A percentile compares a stretch with the other conserved stretches of the same genome.
These are phyloP conservation scores for Cadophora gregata DNA, from an alignment of 2,329 filamentous ascomycete species.

Conservation along the genomic window DNA sequence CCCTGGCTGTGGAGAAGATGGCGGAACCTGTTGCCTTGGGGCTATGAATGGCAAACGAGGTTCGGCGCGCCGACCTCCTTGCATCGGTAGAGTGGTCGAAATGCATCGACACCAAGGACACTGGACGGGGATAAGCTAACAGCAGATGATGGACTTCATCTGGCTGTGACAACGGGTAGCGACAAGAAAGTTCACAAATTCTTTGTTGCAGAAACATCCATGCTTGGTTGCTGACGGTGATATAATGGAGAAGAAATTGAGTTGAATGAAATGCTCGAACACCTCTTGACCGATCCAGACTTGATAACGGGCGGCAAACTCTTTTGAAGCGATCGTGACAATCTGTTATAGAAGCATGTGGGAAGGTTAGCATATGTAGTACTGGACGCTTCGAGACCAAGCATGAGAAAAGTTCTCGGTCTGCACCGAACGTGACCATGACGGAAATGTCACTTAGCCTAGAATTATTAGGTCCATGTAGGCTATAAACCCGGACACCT, in stretches of 20 bases:
- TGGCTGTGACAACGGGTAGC: background rate
- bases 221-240: background rate
- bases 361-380: background rate
- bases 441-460: background rate
- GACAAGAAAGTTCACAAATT: background rate
- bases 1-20: constrained; percentile 8
- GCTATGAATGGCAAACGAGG: constrained; percentile 33
- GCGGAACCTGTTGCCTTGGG: constrained; percentile 25
- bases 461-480: constrained; percentile 1
- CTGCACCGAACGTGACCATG: constrained; percentile 1
- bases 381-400: background rate
- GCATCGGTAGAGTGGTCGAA: constrained; percentile 32
- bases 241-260: background rate
- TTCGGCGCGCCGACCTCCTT: constrained; percentile 30
- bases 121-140: background rate
- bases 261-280: constrained; percentile 1
- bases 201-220: background rate
- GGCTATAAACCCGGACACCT: background rate
- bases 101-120: constrained; percentile 18
- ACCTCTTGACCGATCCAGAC: background rate
- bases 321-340: background rate
- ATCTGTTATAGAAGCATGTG: background rate
- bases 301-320: background rate
- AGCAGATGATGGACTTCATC: background rate
- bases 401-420: background rate